A percentile compares a stretch with the other conserved stretches of the same genome.
phyloP scores from a whole-genome alignment of 2,329 filamentous ascomycete species.

The Lecanicillium sp. region DNA sequence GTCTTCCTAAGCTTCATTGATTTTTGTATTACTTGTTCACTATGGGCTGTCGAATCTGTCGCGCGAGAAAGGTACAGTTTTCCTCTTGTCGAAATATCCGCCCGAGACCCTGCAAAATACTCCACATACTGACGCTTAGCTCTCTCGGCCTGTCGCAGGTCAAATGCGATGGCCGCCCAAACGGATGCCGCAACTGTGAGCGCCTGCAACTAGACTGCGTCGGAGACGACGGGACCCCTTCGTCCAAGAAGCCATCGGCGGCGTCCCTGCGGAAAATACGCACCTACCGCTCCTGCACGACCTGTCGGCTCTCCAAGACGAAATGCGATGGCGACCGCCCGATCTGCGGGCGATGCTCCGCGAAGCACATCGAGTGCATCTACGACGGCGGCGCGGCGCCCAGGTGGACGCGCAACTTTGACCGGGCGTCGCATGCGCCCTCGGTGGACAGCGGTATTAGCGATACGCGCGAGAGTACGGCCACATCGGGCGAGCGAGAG shows the following conservation, averaged over 20 bases:
- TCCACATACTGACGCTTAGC: constrained; percentile 3
- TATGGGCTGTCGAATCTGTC: constrained; percentile 33
- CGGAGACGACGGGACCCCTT: constrained; percentile 23
- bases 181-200: constrained; percentile 34
- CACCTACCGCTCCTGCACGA: constrained; percentile 31
- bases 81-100: no score
- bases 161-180: constrained; percentile 33
- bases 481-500: no score
- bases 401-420: constrained; percentile 27
- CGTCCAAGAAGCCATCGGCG: constrained; percentile 16
- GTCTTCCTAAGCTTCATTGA: not conserved
- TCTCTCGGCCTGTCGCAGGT: constrained; percentile 19
- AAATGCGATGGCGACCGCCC: constrained; percentile 34
- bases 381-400: constrained; percentile 30
- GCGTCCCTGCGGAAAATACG: constrained; percentile 29
- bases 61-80: constrained; percentile 29
- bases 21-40: constrained; percentile 8
- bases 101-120: no score
- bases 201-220: constrained; percentile 33
- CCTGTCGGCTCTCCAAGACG: constrained; percentile 32
- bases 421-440: constrained; percentile 11
- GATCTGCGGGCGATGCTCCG: constrained; percentile 26
- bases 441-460: constrained; percentile 6
- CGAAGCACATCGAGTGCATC: constrained; percentile 26
- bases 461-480: constrained; percentile 4